Evolutionary conservation across 495 filamentous ascomycete species (phyloP), one percentile per base, ranked within the genome.

Genomic region (Cercophora samala): DNA sequence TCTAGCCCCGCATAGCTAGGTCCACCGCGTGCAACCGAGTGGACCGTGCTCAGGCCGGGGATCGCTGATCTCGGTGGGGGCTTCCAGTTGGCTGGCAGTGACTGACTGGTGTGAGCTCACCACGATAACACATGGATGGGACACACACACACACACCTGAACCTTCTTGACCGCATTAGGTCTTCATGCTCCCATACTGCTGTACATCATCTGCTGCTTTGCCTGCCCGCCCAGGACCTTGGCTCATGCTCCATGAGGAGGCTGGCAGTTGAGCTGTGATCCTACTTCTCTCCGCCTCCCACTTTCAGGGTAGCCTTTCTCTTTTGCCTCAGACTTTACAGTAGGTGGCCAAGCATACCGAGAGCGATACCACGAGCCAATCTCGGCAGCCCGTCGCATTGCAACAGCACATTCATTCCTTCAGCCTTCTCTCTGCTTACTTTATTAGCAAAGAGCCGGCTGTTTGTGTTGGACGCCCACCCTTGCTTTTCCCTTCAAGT

Each of bases 1-100:
- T 23, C 51, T 55, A 64, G 55, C 52, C 52, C 55, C 63, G 56
- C 63, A 64, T 59, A 58, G 32, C n/a, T 21, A 56, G 53, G 8
- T 18, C 53, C 53, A 21, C 53, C 11, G 6, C 5, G 53, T 21
- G 53, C 53, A 56, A 23, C 53, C 53, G 53, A 56, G 19, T 56
- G 53, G 53, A 46, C 37, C 37, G 37, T 46, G 37, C 37, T 46
- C 26, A 29, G 37, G 37, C 37, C 15, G 37, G 37, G 11, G 37
- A 46, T 46, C 37, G 37, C 37, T 46, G 37, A 46, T 46, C 37
- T 46, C 37, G 11, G 37, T 46, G 37, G 37, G 37, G 37, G 13
- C 37, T 46, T 46, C 11, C 37, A 46, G 37, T 46, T 46, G 37
- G 37, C 37, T 46, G 37, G 37, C 37, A 46, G 37, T 46, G 37